Conservation (phyloP, 164 flowering plant genomes). For the Cinnamomum micranthum region DNA sequence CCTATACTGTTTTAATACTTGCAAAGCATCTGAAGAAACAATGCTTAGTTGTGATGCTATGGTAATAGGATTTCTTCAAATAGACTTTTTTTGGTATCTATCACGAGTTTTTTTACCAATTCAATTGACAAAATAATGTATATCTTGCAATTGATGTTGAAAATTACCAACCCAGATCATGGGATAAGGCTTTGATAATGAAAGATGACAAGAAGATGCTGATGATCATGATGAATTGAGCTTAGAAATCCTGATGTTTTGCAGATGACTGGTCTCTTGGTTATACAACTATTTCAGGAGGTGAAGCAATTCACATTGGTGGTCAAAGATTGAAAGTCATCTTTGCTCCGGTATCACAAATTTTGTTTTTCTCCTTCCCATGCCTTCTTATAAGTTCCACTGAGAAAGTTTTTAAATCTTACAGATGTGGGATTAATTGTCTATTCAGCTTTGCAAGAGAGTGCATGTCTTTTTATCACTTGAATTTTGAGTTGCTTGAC, state of each 20-base stretch:
- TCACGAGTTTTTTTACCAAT: not conserved
- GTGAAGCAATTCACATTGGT: conserved; percentile 69
- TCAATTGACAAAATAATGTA: too few relatives aligned
- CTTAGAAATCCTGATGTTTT: not conserved
- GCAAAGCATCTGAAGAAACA: not conserved
- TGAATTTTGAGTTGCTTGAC: too few relatives aligned
- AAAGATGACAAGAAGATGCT: too few relatives aligned
- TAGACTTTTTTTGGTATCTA: not conserved
- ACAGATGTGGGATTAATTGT: too few relatives aligned
- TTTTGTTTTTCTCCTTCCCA: not conserved
- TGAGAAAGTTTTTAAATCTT: not conserved
- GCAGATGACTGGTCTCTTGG: conserved; percentile 79
- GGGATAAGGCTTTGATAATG: too few relatives aligned
- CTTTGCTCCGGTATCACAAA: conserved; percentile 64
- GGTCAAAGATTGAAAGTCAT: conserved; percentile 58
- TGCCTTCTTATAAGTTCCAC: not conserved
- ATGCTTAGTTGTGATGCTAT: not conserved
- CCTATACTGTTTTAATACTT: too few relatives aligned
- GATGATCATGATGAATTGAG: too few relatives aligned
- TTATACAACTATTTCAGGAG: conserved; percentile 55
- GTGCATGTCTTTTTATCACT: not conserved
- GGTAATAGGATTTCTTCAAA: not conserved
- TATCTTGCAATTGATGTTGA: not conserved
- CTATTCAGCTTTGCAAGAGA: not conserved
- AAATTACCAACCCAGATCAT: too few relatives aligned